phyloP scores from a whole-genome alignment of 176 grass and related monocot genomes.

The Zea luxurians region DNA sequence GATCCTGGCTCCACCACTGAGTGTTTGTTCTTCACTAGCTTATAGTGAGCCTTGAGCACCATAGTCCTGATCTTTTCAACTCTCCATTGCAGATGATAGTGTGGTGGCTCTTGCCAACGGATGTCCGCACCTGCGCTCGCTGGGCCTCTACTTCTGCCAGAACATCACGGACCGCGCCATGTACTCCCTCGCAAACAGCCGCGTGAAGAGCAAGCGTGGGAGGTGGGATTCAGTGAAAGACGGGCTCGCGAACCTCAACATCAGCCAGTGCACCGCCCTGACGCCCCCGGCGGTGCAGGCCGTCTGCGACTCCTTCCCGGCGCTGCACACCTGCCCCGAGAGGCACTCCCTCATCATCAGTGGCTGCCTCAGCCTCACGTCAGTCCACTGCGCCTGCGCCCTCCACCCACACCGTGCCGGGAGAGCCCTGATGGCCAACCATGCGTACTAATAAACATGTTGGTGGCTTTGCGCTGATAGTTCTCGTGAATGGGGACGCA shows the following conservation, averaged over 20 bases:
- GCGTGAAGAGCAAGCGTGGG: slow-evolving; percentile 53
- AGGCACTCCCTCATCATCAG: slow-evolving; percentile 93
- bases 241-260: slow-evolving; percentile 74
- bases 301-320: slow-evolving; percentile 73
- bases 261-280: slow-evolving; percentile 82
- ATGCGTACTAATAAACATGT: slow-evolving; percentile 60
- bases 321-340: slow-evolving; percentile 67
- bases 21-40: background rate
- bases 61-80: background rate
- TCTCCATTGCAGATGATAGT: slow-evolving; percentile 61
- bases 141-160: slow-evolving; percentile 86
- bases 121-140: slow-evolving; percentile 56
- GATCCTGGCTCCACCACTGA: too few species aligned
- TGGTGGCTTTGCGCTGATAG: background rate
- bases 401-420: slow-evolving; percentile 54
- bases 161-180: slow-evolving; percentile 85
- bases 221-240: slow-evolving; percentile 38
- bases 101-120: slow-evolving; percentile 70
- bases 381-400: slow-evolving; percentile 73
- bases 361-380: slow-evolving; percentile 78
- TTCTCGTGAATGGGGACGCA: background rate
- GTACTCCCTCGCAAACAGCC: slow-evolving; percentile 81
- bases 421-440: slow-evolving; percentile 43
- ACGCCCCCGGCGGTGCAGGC: slow-evolving; percentile 81
- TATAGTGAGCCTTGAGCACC: background rate